These are phyloP conservation scores for Saccharomycopsis selenospora DNA, from an alignment of 805 yeast genomes.

Conservation along the genomic window DNA sequence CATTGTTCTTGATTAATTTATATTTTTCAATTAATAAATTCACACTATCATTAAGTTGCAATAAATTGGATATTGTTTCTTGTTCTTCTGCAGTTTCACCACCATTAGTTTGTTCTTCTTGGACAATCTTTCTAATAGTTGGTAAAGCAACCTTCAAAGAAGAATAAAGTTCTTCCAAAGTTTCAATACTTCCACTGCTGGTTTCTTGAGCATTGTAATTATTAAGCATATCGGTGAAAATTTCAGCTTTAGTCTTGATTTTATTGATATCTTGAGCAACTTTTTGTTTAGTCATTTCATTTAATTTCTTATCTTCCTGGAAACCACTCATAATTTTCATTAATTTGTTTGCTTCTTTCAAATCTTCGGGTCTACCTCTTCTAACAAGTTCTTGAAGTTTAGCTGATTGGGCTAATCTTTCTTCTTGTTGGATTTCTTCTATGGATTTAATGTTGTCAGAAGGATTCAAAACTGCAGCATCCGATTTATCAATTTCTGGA, in stretches of 20 bases:
- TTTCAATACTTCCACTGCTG: constrained; percentile 49
- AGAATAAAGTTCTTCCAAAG: constrained; percentile 67
- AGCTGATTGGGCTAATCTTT: constrained; percentile 86
- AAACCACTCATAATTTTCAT: constrained; percentile 99
- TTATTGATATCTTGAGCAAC: constrained; percentile 79
- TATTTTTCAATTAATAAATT: constrained; percentile 63
- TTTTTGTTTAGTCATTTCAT: constrained; percentile 65
- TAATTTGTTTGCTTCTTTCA: constrained; percentile 90
- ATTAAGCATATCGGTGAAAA: constrained; percentile 71
- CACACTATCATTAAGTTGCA: constrained; percentile 67
- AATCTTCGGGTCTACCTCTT: constrained; percentile 91
- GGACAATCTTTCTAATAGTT: constrained; percentile 73
- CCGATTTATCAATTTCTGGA: constrained; percentile 87
- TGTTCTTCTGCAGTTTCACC: constrained; percentile 24
- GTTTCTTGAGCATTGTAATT: constrained; percentile 26
- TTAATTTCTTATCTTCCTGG: constrained; percentile 63
- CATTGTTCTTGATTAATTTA: constrained; percentile 57
- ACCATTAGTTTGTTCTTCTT: constrained; percentile 69
- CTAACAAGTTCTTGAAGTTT: constrained; percentile 92
- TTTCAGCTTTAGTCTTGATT: constrained; percentile 76
- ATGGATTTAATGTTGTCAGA: constrained; percentile 79
- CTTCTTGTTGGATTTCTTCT: constrained; percentile 88
- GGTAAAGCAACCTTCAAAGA: constrained; percentile 82
- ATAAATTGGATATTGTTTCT: constrained; percentile 54
- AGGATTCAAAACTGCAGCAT: constrained; percentile 89